Base-by-base conservation (phyloP, 1,284 basidiomycete species). In the Cryptococcus hybrid region DNA sequence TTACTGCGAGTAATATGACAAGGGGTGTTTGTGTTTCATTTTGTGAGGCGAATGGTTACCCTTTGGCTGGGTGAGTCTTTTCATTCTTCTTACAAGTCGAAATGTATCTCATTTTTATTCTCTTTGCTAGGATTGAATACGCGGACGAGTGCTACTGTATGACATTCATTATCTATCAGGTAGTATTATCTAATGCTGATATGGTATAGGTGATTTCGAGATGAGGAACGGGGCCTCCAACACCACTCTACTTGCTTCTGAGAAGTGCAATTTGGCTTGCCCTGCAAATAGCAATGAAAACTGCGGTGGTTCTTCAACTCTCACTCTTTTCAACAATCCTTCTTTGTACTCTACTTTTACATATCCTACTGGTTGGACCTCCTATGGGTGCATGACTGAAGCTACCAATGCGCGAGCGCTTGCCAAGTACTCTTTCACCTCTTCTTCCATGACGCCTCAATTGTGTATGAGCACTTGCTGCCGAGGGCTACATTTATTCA, bases 301-400 rank as follows among this genome's bases (percentile, higher is more conserved):
- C 50, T 72, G 70, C 55, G 70, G 70, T 56, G 69, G 69, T 8
- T 58, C 59, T 7, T 42, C 62, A 13, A 67, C 68, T 30, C 55
- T 84, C 60, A 81, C 80, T 40, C 66, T 82, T 11, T 80, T 82
- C 77, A 81, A 80, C 70, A 83, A 80, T 64, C 79, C 82, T 3
- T 77, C 80, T 2, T 70, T 83, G 51, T 80, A 81, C 61, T 77
- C 81, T 2, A 79, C 52, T 47, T 51, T 18, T 42, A 68, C 62
- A 55, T 62, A 54, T 39, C 67, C 68, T 24, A 56, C 62, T 39
- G 69, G 69, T 44, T 73, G 69, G 69, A 52, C 63, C 35, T 51
- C 54, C 11, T 57, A 56, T 38, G 71, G 71, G 18, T 73, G 71
- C 52, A 54, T 57, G 54, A 65, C 68, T 18, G 71, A 73, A 47